Evolutionary conservation across 2,329 filamentous ascomycete genomes (phyloP).

Genomic region (Cadophora gregata): DNA sequence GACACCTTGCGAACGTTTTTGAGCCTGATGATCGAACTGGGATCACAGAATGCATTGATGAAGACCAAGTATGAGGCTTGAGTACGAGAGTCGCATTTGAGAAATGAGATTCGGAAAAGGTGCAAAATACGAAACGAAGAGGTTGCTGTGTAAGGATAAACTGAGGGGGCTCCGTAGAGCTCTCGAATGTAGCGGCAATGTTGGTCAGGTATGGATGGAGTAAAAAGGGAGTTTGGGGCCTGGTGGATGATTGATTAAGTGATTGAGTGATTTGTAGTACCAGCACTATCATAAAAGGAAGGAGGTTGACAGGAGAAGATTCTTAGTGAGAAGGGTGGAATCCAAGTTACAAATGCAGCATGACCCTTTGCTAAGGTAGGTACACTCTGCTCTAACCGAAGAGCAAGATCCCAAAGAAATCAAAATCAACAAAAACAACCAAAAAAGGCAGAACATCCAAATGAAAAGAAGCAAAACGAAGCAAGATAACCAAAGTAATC

Average conservation of each 20-base stretch:
- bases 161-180: not conserved
- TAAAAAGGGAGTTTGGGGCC: not conserved
- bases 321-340: too few species aligned
- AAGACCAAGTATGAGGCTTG: not conserved
- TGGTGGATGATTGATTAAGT: not conserved
- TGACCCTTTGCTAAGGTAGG: too few species aligned
- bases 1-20: not conserved
- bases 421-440: not conserved
- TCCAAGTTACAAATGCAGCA: too few species aligned
- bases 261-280: not conserved
- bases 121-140: not conserved
- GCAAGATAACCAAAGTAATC: too few species aligned
- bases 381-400: too few species aligned
- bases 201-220: not conserved
- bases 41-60: not conserved
- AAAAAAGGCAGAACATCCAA: not conserved
- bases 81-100: not conserved
- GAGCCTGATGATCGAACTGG: not conserved
- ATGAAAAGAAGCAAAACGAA: not conserved
- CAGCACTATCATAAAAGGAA: too few species aligned
- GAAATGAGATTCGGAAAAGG: not conserved
- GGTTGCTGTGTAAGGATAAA: not conserved
- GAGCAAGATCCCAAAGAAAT: too few species aligned
- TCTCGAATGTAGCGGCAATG: not conserved
- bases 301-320: too few species aligned